Evolutionary conservation across 2,329 filamentous ascomycete species (phyloP).

Genomic region (Eutypa lata): DNA sequence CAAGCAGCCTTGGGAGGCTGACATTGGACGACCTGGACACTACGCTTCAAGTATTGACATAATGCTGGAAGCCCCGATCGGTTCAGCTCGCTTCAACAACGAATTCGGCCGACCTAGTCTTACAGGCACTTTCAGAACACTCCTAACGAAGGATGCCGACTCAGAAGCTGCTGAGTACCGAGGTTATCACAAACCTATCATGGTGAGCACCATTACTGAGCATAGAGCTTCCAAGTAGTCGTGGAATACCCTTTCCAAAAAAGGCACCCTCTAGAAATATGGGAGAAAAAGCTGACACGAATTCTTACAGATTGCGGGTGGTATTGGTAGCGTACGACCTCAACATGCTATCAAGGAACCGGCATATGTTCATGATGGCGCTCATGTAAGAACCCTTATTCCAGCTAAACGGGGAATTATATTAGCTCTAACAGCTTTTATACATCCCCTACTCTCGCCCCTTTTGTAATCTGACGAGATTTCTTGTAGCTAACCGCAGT

Average conservation of each 20-base stretch:
- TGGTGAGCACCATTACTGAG: conserved; percentile 13
- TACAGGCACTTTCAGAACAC: conserved; percentile 85
- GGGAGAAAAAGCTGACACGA: background rate
- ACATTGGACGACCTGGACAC: conserved; percentile 85
- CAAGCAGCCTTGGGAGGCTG: conserved; percentile 82
- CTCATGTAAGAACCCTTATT: conserved; percentile 48
- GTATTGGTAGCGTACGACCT: conserved; percentile 86
- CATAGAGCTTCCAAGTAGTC: too few relatives aligned
- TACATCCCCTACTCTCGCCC: too few relatives aligned
- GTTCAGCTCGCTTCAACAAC: conserved; percentile 94
- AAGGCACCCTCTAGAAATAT: too few relatives aligned
- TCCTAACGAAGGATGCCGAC: conserved; percentile 60
- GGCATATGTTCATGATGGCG: conserved; percentile 76
- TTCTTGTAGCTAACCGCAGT: conserved; percentile 30
- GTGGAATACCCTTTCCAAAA: too few relatives aligned
- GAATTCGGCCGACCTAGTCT: conserved; percentile 88
- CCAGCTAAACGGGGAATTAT: too few relatives aligned
- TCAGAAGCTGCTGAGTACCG: conserved; percentile 60
- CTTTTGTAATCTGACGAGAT: background rate
- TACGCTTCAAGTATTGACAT: conserved; percentile 94
- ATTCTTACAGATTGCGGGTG: conserved; percentile 82
- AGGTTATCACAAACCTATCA: conserved; percentile 90
- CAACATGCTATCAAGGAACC: conserved; percentile 86
- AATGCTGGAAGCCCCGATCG: conserved; percentile 95
- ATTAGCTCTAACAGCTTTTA: too few relatives aligned